Conservation (phyloP, 176 grass and related monocot species). For the Hyparrhenia diplandra region DNA sequence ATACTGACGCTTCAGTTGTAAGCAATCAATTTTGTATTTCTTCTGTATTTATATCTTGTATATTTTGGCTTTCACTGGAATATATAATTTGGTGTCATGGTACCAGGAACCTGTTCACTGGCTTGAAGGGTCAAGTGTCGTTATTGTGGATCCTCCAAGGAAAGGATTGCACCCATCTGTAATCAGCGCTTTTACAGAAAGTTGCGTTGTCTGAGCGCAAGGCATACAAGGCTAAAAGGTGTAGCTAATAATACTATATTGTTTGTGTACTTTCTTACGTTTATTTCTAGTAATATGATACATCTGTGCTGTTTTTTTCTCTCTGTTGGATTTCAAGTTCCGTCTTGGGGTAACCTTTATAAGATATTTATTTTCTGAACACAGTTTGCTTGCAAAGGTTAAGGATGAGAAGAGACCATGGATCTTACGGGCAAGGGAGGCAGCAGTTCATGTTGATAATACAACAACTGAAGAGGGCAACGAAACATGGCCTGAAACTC, state of each 20-base stretch:
- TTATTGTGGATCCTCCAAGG: constrained; percentile 95
- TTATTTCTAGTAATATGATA: constrained; percentile 14
- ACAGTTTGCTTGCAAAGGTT: constrained; percentile 59
- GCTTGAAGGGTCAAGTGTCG: constrained; percentile 75
- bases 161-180: constrained; percentile 89
- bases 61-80: constrained; percentile 30
- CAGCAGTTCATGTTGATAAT: constrained; percentile 72
- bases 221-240: constrained; percentile 64
- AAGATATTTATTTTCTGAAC: constrained; percentile 19
- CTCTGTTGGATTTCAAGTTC: neutral
- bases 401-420: constrained; percentile 98
- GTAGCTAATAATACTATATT: constrained; percentile 2
- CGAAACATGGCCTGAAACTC: constrained; percentile 67
- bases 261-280: neutral
- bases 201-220: constrained; percentile 64
- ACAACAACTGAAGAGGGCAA: constrained; percentile 43
- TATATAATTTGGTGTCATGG: constrained; percentile 23
- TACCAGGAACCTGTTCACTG: constrained; percentile 83
- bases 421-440: constrained; percentile 88
- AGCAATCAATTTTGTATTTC: constrained; percentile 31
- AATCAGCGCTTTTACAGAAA: constrained; percentile 66
- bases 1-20: constrained; percentile 92
- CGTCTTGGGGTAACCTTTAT: constrained; percentile 6
- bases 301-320: neutral
- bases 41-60: constrained; percentile 17